A percentile compares a stretch with the other conserved stretches of the same genome.
These are phyloP conservation scores for Xylariaceae sp. DNA, from an alignment of 2,329 filamentous ascomycete genomes.

Conservation along the genomic window DNA sequence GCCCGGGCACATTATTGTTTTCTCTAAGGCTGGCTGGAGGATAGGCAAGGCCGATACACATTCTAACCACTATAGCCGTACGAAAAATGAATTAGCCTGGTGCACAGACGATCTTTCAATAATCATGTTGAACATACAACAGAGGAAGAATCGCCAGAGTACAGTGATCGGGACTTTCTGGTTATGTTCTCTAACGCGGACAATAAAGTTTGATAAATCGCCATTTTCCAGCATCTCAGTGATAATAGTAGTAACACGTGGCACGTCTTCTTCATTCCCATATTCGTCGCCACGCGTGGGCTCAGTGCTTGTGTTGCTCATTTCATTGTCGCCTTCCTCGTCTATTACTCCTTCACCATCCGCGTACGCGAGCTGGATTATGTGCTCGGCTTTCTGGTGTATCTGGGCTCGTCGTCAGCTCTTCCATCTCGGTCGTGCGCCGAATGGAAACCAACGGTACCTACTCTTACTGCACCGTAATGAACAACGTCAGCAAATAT, in stretches of 20 bases:
- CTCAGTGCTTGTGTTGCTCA: background rate
- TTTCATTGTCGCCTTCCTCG: background rate
- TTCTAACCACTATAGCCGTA: slow-evolving; percentile 18
- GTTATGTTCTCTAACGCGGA: background rate
- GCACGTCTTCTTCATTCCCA: background rate
- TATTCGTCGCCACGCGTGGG: background rate
- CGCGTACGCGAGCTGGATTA: slow-evolving; percentile 15
- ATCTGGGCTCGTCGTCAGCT: slow-evolving; percentile 4
- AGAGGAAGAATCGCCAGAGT: slow-evolving; percentile 28
- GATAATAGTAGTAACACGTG: slow-evolving; percentile 10
- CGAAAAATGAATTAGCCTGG: background rate
- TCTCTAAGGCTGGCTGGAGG: slow-evolving; percentile 3
- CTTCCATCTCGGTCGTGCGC: background rate
- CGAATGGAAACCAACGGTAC: background rate
- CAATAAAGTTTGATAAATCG: slow-evolving; percentile 17
- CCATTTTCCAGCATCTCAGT: slow-evolving; percentile 29
- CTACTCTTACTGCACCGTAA: background rate
- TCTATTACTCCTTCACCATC: background rate
- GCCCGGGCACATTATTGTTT: background rate
- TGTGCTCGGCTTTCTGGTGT: slow-evolving; percentile 18
- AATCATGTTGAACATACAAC: slow-evolving; percentile 20
- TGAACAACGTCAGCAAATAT: background rate
- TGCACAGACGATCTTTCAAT: too few relatives aligned
- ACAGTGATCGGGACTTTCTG: slow-evolving; percentile 20
- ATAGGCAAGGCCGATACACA: slow-evolving; percentile 30